Conservation (phyloP, 768 basidiomycete species). For the Russula abietina region DNA sequence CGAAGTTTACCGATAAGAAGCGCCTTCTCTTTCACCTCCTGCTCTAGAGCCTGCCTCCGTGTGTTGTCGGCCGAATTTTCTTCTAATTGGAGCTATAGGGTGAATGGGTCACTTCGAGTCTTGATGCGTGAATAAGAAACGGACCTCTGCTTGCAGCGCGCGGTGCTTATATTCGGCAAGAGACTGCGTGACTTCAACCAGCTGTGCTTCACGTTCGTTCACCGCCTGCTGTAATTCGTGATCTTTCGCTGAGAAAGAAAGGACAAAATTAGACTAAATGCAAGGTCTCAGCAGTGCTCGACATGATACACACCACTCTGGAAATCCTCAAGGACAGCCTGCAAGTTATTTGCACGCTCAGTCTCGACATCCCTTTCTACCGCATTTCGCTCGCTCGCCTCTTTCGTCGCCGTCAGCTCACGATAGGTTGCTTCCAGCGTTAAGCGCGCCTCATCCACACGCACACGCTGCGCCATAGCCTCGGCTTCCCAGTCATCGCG, state of each 20-base stretch:
- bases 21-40: constrained; percentile 93
- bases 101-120: neutral
- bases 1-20: constrained; percentile 91
- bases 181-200: constrained; percentile 62
- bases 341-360: constrained; percentile 76
- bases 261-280: constrained; percentile 16
- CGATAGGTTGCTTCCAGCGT: constrained; percentile 49
- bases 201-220: constrained; percentile 71
- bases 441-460: constrained; percentile 64
- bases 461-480: constrained; percentile 58
- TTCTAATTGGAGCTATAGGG: constrained; percentile 62
- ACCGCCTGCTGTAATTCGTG: constrained; percentile 83
- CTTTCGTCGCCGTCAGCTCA: constrained; percentile 62
- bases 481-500: constrained; percentile 65
- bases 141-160: constrained; percentile 80
- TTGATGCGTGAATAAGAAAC: constrained; percentile 21
- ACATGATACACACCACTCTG: constrained; percentile 61
- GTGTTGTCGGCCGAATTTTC: constrained; percentile 62
- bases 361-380: constrained; percentile 58
- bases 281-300: neutral
- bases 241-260: constrained; percentile 64
- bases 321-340: constrained; percentile 93
- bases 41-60: constrained; percentile 68
- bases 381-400: constrained; percentile 49
- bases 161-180: constrained; percentile 89